phyloP scores from a whole-genome alignment of 805 yeast genomes.

The Saccharomyces mikatae region DNA sequence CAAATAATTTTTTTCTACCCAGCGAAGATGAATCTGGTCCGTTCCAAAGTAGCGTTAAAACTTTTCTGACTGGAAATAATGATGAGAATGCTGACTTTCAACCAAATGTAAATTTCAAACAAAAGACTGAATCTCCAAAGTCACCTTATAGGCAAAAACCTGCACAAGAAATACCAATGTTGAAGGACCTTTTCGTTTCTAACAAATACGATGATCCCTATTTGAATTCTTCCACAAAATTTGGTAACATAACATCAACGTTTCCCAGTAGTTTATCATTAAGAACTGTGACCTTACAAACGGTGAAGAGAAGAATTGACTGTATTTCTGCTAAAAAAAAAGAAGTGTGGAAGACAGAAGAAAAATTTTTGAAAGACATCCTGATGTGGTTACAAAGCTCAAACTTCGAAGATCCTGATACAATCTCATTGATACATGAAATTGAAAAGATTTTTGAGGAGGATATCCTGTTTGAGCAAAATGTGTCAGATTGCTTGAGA shows the following conservation, averaged over 20 bases:
- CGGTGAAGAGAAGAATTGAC: conserved; percentile 13
- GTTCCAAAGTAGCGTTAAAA: conserved; percentile 15
- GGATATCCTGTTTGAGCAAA: conserved; percentile 18
- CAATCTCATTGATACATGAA: conserved; percentile 13
- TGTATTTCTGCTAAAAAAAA: conserved; percentile 13
- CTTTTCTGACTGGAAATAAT: conserved; percentile 22
- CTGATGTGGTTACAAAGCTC: conserved; percentile 16
- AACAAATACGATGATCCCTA: background rate
- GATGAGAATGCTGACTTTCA: background rate
- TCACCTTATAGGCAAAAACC: conserved; percentile 4
- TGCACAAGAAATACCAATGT: background rate
- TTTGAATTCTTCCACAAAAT: background rate
- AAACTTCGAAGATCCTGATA: conserved; percentile 6
- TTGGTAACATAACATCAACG: background rate
- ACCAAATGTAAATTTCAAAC: background rate
- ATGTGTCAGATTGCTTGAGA: conserved; percentile 12
- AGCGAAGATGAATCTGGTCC: background rate
- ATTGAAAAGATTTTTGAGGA: conserved; percentile 18
- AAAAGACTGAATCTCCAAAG: conserved; percentile 1
- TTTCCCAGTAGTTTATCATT: conserved; percentile 1
- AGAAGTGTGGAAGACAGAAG: conserved; percentile 13
- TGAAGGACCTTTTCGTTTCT: background rate
- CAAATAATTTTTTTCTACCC: background rate
- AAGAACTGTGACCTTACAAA: conserved; percentile 10
- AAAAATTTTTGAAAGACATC: conserved; percentile 16